A percentile compares a stretch with the other conserved stretches of the same genome.
These are phyloP conservation scores for Phytophthora agathidicida DNA, from an alignment of 352 stramenopile genomes.

Conservation along the genomic window DNA sequence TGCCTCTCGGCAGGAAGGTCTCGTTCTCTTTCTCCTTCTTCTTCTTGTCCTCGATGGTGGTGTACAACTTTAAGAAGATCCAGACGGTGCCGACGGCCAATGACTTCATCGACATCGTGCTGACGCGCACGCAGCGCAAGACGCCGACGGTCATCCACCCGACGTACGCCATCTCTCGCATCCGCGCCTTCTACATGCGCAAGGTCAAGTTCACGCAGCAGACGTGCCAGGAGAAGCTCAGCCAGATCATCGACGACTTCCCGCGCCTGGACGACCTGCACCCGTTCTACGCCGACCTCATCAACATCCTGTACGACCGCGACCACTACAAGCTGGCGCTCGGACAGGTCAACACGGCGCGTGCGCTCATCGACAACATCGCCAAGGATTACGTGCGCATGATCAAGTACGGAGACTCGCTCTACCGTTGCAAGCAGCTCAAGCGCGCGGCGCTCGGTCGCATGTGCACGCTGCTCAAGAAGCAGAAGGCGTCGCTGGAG, in stretches of 20 bases:
- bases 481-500: conserved; percentile 97
- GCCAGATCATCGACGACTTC: conserved; percentile 98
- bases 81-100: conserved; percentile 95
- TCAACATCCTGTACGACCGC: conserved; percentile 99
- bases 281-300: conserved; percentile 99
- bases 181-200: conserved; percentile 96
- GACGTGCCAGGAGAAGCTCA: conserved; percentile 98
- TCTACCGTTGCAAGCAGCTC: conserved; percentile 99
- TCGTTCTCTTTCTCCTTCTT: not conserved
- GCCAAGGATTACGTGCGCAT: conserved; percentile 99
- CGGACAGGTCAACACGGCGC: conserved; percentile 98
- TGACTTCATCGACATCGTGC: conserved; percentile 99
- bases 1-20: not conserved
- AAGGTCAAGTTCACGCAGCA: conserved; percentile 99
- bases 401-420: conserved; percentile 99
- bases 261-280: conserved; percentile 98
- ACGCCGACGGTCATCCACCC: conserved; percentile 99
- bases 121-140: conserved; percentile 98
- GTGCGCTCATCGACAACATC: conserved; percentile 97
- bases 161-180: conserved; percentile 96
- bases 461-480: conserved; percentile 99
- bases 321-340: conserved; percentile 99
- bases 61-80: conserved; percentile 99
- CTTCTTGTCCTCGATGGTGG: conserved; percentile 82
- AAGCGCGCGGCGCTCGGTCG: conserved; percentile 99